Percentiles rank a stretch among this genome's conserved stretches.
Conservation (phyloP, 129 eudicot species). For the Flaveria ramosissima region DNA sequence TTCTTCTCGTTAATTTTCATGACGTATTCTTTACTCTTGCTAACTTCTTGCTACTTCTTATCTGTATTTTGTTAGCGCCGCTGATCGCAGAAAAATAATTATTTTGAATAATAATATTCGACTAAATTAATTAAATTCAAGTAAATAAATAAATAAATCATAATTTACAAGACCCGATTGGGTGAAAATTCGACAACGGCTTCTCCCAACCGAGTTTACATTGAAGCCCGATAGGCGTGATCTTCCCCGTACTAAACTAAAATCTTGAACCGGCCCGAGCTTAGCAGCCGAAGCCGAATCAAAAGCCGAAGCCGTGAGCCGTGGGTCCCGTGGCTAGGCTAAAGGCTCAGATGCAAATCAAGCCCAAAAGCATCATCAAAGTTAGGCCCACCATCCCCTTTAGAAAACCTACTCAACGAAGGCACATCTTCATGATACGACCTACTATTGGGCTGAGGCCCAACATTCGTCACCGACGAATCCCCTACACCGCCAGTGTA, state of each 20-base stretch:
- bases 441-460: slow-evolving; percentile 53
- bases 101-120: neutral
- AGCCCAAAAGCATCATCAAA: slow-evolving; percentile 72
- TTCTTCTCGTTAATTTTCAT: too few relatives aligned
- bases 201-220: slow-evolving; percentile 44
- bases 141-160: slow-evolving; percentile 53
- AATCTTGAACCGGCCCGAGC: neutral
- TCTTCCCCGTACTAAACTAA: slow-evolving; percentile 15
- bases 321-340: slow-evolving; percentile 36
- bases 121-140: slow-evolving; percentile 27
- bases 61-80: too few relatives aligned
- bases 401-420: slow-evolving; percentile 65
- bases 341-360: slow-evolving; percentile 86
- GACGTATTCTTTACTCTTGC: too few relatives aligned
- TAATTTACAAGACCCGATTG: slow-evolving; percentile 55
- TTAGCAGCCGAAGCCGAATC: slow-evolving; percentile 23
- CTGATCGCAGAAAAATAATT: neutral
- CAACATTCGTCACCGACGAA: slow-evolving; percentile 45
- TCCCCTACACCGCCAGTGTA: slow-evolving; percentile 59
- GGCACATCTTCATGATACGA: slow-evolving; percentile 60
- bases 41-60: too few relatives aligned
- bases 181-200: slow-evolving; percentile 38
- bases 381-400: slow-evolving; percentile 63
- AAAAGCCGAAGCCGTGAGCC: slow-evolving; percentile 46
- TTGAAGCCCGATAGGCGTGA: slow-evolving; percentile 17